These are phyloP conservation scores for Heterobasidion occidentale DNA, from an alignment of 1,284 basidiomycete species.

Conservation along the genomic window DNA sequence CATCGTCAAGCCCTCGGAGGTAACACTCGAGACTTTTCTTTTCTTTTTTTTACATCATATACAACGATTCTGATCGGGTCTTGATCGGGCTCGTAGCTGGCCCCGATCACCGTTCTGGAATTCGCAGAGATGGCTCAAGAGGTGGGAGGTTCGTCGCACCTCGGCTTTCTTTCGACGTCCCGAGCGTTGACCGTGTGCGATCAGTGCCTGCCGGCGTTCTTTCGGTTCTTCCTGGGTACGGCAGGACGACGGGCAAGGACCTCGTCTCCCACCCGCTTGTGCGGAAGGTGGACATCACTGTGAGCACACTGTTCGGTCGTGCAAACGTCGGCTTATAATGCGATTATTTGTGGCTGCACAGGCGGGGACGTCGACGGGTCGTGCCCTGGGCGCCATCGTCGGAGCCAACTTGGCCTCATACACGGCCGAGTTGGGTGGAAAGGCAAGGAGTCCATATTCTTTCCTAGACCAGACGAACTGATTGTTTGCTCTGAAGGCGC, in stretches of 20 bases:
- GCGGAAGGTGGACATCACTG: slow-evolving; percentile 78
- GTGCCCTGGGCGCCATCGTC: slow-evolving; percentile 59
- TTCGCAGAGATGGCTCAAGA: slow-evolving; percentile 57
- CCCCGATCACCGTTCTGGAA: slow-evolving; percentile 72
- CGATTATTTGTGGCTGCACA: slow-evolving; percentile 17
- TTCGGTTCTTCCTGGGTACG: slow-evolving; percentile 66
- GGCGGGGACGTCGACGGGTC: slow-evolving; percentile 74
- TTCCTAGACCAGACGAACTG: background rate
- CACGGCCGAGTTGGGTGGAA: slow-evolving; percentile 79
- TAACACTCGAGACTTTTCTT: slow-evolving; percentile 16
- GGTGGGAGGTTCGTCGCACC: slow-evolving; percentile 48
- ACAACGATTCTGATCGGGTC: background rate
- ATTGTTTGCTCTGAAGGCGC: slow-evolving; percentile 41
- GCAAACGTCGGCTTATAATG: too few species aligned
- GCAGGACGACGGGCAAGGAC: slow-evolving; percentile 50
- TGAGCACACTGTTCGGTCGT: slow-evolving; percentile 22
- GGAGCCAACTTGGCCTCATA: slow-evolving; percentile 65
- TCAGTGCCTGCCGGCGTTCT: slow-evolving; percentile 71
- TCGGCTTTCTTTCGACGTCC: background rate
- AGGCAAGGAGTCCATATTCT: slow-evolving; percentile 33
- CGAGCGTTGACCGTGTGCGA: background rate
- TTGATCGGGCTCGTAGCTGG: slow-evolving; percentile 35
- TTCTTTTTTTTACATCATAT: background rate
- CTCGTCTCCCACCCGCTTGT: slow-evolving; percentile 59
- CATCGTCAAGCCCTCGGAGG: slow-evolving; percentile 78